These are phyloP conservation scores for Alternaria viburni DNA, from an alignment of 2,329 filamentous ascomycete genomes.

Conservation along the genomic window DNA sequence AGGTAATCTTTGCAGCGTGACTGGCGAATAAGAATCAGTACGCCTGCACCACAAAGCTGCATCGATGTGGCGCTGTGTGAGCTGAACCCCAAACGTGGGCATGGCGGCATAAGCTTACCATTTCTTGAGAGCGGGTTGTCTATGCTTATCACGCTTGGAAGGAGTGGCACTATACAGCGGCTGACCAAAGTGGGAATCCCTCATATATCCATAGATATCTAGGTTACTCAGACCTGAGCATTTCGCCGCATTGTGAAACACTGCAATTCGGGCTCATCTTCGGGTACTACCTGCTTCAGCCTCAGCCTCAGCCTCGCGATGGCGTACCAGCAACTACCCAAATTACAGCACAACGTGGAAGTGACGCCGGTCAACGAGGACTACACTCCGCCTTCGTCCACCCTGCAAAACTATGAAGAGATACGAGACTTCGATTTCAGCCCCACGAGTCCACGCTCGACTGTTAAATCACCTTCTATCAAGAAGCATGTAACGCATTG, in stretches of 20 bases:
- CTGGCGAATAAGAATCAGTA: not conserved
- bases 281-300: not conserved
- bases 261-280: not conserved
- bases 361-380: slow-evolving; percentile 4
- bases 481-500: slow-evolving; percentile 13
- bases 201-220: not conserved
- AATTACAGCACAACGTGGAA: slow-evolving; percentile 4
- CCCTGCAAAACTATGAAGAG: slow-evolving; percentile 1
- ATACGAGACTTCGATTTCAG: slow-evolving; percentile 10
- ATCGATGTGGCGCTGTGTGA: not conserved
- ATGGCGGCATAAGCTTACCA: not conserved
- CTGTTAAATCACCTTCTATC: not conserved
- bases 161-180: not conserved
- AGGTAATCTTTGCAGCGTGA: not conserved
- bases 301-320: not conserved
- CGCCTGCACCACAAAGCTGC: not conserved
- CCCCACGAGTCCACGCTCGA: slow-evolving; percentile 5
- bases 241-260: not conserved
- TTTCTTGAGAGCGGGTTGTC: not conserved
- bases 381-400: slow-evolving; percentile 3
- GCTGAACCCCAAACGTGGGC: not conserved
- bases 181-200: not conserved
- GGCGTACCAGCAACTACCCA: slow-evolving; percentile 12
- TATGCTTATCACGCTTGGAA: slow-evolving; percentile 3
- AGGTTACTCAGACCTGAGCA: not conserved